phyloP scores from a whole-genome alignment of 2,329 filamentous ascomycete genomes.

The Fusarium sp. region DNA sequence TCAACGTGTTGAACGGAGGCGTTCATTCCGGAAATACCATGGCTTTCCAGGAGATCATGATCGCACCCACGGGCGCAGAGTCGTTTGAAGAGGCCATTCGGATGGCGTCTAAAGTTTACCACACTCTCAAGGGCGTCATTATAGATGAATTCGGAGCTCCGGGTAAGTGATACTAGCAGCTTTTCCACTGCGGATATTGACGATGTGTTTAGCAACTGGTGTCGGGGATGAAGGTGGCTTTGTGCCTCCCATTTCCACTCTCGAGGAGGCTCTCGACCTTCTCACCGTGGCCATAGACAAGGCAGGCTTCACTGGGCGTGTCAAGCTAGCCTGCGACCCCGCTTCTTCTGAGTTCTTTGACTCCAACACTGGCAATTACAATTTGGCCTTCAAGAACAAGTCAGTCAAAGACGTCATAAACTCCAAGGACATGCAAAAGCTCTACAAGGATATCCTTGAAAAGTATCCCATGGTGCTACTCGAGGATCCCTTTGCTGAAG shows the following conservation, averaged over 20 bases:
- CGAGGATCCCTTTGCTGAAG: not conserved
- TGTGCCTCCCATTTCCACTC: not conserved
- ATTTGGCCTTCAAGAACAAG: slow-evolving; percentile 1
- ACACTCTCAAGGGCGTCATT: not conserved
- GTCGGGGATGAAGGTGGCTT: slow-evolving; percentile 1
- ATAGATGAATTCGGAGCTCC: not conserved
- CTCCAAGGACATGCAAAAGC: not conserved
- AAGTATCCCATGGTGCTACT: not conserved
- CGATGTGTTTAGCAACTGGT: not conserved
- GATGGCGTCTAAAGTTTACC: not conserved
- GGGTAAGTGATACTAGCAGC: fast-evolving
- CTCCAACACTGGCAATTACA: not conserved
- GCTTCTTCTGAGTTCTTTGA: not conserved
- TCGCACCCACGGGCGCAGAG: not conserved
- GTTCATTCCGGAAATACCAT: not conserved
- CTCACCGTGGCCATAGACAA: not conserved
- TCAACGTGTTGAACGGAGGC: not conserved
- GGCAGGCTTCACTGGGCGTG: not conserved
- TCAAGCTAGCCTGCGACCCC: not conserved
- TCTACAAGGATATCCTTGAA: not conserved
- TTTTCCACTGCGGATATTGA: not conserved
- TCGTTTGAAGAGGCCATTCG: not conserved
- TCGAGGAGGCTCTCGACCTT: not conserved
- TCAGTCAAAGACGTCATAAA: not conserved
- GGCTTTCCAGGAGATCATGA: slow-evolving; percentile 1